These are phyloP conservation scores for Kwoniella sp. DNA, from an alignment of 768 basidiomycete genomes.

Conservation along the genomic window DNA sequence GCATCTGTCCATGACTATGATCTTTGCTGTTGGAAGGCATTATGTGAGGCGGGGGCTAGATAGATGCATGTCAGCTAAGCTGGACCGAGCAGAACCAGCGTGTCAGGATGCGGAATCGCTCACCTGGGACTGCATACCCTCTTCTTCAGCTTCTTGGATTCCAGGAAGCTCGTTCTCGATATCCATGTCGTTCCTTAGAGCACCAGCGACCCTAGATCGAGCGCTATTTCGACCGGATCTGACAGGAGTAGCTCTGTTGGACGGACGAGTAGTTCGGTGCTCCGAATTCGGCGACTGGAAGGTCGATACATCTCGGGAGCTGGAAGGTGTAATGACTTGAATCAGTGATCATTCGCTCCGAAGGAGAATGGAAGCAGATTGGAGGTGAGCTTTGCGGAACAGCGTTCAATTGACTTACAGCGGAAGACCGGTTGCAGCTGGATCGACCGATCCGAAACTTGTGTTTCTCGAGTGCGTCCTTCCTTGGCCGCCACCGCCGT, in stretches of 20 bases:
- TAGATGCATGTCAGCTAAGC: neutral
- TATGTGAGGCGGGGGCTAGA: constrained; percentile 22
- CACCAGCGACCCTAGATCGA: constrained; percentile 48
- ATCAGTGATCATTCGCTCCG: too few relatives aligned
- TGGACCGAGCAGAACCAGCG: neutral
- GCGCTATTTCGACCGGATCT: constrained; percentile 10
- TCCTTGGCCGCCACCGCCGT: constrained; percentile 5
- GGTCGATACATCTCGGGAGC: constrained; percentile 21
- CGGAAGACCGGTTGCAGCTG: constrained; percentile 20
- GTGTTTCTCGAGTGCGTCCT: constrained; percentile 32
- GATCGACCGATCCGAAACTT: constrained; percentile 32
- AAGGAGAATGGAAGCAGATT: too few relatives aligned
- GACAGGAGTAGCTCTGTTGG: constrained; percentile 23
- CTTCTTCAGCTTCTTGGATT: constrained; percentile 42
- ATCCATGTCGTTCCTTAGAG: constrained; percentile 41
- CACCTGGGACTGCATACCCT: constrained; percentile 21
- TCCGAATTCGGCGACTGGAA: constrained; percentile 16
- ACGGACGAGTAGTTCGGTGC: constrained; percentile 7
- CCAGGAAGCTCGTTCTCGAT: constrained; percentile 41
- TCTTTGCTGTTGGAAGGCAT: constrained; percentile 12
- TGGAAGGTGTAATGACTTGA: too few relatives aligned
- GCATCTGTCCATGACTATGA: constrained; percentile 2
- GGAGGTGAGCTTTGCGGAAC: too few relatives aligned
- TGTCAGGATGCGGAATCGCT: neutral
- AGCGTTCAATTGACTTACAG: too few relatives aligned